Percentiles rank a stretch among this genome's conserved stretches.
Conservation (phyloP, 805 yeast genomes). For the Tetrapisispora taiwanensis region DNA sequence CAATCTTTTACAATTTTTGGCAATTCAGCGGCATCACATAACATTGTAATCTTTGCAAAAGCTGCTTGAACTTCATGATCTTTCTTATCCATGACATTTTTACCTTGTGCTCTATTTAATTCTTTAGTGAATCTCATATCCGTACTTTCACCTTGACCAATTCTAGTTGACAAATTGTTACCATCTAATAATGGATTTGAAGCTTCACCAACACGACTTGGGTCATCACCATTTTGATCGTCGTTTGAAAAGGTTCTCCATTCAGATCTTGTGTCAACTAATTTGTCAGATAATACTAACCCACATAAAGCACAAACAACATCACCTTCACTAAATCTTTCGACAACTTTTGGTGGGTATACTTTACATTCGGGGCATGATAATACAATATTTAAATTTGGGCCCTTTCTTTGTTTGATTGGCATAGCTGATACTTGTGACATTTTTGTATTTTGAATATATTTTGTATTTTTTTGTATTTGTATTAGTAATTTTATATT, state of each 20-base stretch:
- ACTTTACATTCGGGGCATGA: constrained; percentile 95
- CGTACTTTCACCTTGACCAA: constrained; percentile 79
- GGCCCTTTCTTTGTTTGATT: constrained; percentile 38
- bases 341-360: constrained; percentile 90
- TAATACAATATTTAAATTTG: constrained; percentile 77
- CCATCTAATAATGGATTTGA: constrained; percentile 86
- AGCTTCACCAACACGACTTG: constrained; percentile 98
- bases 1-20: constrained; percentile 96
- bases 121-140: constrained; percentile 84
- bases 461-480: no score
- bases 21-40: constrained; percentile 93
- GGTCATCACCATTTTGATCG: constrained; percentile 96
- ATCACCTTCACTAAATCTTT: constrained; percentile 93
- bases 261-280: constrained; percentile 92
- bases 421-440: constrained; percentile 2
- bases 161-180: constrained; percentile 85
- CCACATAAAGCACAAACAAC: constrained; percentile 98
- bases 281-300: constrained; percentile 77
- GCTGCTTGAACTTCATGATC: constrained; percentile 85
- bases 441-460: not conserved
- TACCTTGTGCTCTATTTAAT: constrained; percentile 80
- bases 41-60: constrained; percentile 80
- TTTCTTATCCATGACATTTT: constrained; percentile 72
- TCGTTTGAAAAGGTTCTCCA: constrained; percentile 98
- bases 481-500: not conserved